Evolutionary conservation across 768 basidiomycete species (phyloP), one percentile per base, ranked within the genome.

Genomic region (Trametopsis cervina): DNA sequence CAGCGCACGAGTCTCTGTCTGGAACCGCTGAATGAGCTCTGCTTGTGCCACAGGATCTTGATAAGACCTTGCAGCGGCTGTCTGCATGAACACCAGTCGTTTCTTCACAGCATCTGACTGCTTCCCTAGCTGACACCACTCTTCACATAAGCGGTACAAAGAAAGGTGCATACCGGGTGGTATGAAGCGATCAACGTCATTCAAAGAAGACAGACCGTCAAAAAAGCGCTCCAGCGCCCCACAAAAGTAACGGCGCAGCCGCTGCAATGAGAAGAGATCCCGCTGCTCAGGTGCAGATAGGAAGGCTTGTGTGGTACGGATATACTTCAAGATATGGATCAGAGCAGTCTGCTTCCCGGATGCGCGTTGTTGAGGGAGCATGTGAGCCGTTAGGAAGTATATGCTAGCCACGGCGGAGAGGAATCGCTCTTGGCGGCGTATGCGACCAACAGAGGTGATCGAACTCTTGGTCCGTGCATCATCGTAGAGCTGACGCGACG

Each of bases 331-430:
- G 23, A 94, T 82, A 45, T 87, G 82, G 7, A 80, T 73, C 10
- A 95, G 69, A 33, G 89, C 83, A 7, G 82, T 78, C 54, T 85
- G 82, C 48, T 85, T 78, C 29, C 76, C 81, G 3, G 78, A 69
- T 4, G 83, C 81, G 39, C 81, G 75, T 44, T 85, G 79, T 46
- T 85, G 75, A 54, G 83, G 83, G 26, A 93, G 67, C 39, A 81
- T 73, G 49, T 83, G 83, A 6, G 91, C 83, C 2, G 92, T 92
- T 27, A 94, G 75, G 57, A 82, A 81, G 62, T 93, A 95, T 40
- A 94, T 92, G 26, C 89, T 83, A 21, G 89, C 88, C 22, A 94
- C 83, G 21, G 91, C 85, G 2, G 89, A 89, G 64, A 84, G 87
- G 35, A 89, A 73, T 43, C 84, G 86, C 56, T 83, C 85, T 59